Evolutionary conservation across 2,329 filamentous ascomycete species (phyloP), one percentile per base, ranked within the genome.

Genomic region (Calonectria fujianensis): DNA sequence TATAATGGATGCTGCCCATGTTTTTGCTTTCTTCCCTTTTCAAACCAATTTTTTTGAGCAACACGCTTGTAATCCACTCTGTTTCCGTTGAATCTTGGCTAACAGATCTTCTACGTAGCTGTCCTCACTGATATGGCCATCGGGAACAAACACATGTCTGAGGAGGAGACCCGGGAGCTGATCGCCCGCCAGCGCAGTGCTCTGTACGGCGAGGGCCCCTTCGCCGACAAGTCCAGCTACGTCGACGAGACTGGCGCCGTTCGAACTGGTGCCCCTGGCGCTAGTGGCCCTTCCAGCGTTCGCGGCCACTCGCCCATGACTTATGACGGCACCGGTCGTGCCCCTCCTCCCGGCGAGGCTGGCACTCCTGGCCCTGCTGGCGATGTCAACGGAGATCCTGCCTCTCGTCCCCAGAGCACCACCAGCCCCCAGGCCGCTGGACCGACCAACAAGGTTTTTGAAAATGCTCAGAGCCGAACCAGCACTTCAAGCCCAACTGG

Each of bases 151-250:
- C 93, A 89, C 83, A 94, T 98, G 94, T 97, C 94, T 84, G 97
- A 98, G 88, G 96, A 98, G 82, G 96, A 98, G 83, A 96, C 96
- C 82, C 95, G 96, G 81, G 96, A 98, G 82, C 90, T 98, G 85
- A 98, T 98, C 86, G 95, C 96, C 80, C 96, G 96, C 83, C 97
- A 98, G 88, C 96, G 97, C 86, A 96, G 94, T 86, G 96, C 96
- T 78, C 88, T 99, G 79, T 99, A 98, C 86, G 95, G 96, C 84
- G 95, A 95, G 83, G 89, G 89, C 14, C 85, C 90, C 67, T 94
- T 95, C 84, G 92, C 93, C 83, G 93, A 93, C 79, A 91, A 91
- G 79, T 89, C 88, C 76, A 89, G 88, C 78, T 93, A 94, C 81
- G 89, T 92, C 65, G 94, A 96, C 75, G 94, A 96, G 82, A 90